Base-by-base conservation (phyloP, 2,329 filamentous ascomycete species). In the Aspergillus sp. region DNA sequence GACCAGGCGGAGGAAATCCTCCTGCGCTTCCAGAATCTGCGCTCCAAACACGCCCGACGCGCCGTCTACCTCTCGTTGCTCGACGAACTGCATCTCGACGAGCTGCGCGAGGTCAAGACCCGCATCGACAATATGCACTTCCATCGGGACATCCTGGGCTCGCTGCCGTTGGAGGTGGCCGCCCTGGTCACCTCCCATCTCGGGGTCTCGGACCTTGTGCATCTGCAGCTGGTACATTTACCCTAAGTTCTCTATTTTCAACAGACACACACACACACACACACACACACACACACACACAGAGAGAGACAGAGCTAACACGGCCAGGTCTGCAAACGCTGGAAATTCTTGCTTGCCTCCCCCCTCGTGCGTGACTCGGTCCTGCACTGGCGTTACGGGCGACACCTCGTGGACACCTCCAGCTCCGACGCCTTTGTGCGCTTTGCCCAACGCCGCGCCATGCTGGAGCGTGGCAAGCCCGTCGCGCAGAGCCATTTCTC, bases 291-390 rank as follows among this genome's bases (percentile, higher is more conserved):
- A 19, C 19, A 19, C 19, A 19, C 19, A 19, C 19, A 19, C 19
- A 19, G 7, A 6, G 26, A 12, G 3, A 7, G 19, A 19, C 19
- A 19, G 19, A 19, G 39, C 41, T 42, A 19, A 42, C 29, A 33
- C n/a, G n/a, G 12, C n/a, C 42, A 67, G 64, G 64, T 68, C 42
- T 67, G 64, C 8, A 62, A 49, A 50, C 52, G 51, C 46, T 69
- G 66, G 66, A 46, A 53, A 8, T 41, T 48, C 27, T 26, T 66
- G 9, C 49, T 68, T 8, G 62, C 62, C n/a, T 62, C 59, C 0
- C 44, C 50, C 5, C 12, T 44, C 2, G 49, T 60, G 29, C 58
- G 56, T 38, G 41, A 45, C 30, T 39, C 49, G 30, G 47, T 55
- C 12, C 48, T 58, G 30, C 51, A 43, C 6, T 47, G 46, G 41